Evolutionary conservation across 805 yeast species (phyloP).

Genomic region (Barnettozyma siamensis): DNA sequence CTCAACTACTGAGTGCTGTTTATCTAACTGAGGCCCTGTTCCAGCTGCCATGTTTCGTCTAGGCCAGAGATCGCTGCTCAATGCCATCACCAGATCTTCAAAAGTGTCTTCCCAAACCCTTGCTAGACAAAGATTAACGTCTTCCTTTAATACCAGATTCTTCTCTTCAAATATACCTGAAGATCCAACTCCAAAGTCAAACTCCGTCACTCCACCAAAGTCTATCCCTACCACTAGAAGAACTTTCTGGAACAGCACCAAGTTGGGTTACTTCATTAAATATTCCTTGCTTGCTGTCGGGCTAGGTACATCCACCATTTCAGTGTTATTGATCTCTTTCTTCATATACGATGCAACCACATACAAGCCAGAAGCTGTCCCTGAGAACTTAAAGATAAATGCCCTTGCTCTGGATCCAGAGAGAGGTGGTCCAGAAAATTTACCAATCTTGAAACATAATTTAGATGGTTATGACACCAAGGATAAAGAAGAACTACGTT

Average conservation of each 20-base stretch:
- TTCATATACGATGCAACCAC: slow-evolving; percentile 65
- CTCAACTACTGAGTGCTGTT: no score
- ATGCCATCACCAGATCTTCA: neutral
- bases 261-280: slow-evolving; percentile 30
- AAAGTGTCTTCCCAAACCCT: neutral
- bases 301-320: slow-evolving; percentile 37
- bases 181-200: neutral
- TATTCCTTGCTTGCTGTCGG: slow-evolving; percentile 36
- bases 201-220: slow-evolving; percentile 13
- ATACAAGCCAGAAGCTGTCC: slow-evolving; percentile 38
- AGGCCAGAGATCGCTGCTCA: neutral
- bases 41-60: no score
- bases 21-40: no score
- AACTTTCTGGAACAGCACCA: slow-evolving; percentile 22
- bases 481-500: slow-evolving; percentile 38
- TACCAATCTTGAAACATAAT: slow-evolving; percentile 52
- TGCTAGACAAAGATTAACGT: no score
- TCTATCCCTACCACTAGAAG: slow-evolving; percentile 17
- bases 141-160: slow-evolving; percentile 1
- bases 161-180: slow-evolving; percentile 6
- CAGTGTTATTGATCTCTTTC: slow-evolving; percentile 40
- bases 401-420: slow-evolving; percentile 48
- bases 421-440: slow-evolving; percentile 65
- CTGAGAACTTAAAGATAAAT: slow-evolving; percentile 44
- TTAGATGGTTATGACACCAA: slow-evolving; percentile 53